Conservation (phyloP, 176 grass and related monocot species). For the Aegilops sharonensis region DNA sequence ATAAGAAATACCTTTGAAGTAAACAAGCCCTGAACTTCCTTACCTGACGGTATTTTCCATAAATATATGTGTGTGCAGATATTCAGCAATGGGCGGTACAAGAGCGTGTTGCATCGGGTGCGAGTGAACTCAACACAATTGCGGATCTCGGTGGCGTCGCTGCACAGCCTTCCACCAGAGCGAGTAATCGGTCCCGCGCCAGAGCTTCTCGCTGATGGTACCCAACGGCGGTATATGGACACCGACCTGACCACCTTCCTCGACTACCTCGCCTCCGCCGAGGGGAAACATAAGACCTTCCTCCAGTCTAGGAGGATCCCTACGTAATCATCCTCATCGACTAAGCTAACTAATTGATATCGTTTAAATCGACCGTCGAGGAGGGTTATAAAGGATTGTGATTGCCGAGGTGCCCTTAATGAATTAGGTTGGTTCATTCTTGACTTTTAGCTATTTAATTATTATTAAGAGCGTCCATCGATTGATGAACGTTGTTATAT, state of each 20-base stretch:
- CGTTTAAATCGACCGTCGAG: neutral
- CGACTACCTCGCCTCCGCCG: constrained; percentile 56
- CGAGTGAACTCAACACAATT: constrained; percentile 50
- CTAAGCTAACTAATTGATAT: too few relatives aligned
- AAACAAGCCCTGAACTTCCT: too few relatives aligned
- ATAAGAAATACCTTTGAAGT: too few relatives aligned
- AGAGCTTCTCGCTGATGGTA: constrained; percentile 33
- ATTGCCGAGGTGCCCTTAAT: neutral
- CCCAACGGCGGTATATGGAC: constrained; percentile 58
- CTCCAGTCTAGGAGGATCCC: constrained; percentile 69
- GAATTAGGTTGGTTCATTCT: neutral
- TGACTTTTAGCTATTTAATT: neutral
- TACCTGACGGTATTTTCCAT: neutral
- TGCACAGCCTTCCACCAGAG: constrained; percentile 66
- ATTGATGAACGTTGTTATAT: neutral
- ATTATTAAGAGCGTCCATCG: neutral
- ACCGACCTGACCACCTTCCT: constrained; percentile 83
- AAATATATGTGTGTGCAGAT: constrained; percentile 41
- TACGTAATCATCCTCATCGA: neutral
- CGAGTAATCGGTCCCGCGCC: constrained; percentile 46
- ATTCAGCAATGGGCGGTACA: constrained; percentile 83
- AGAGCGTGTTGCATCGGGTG: constrained; percentile 80
- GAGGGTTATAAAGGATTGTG: neutral
- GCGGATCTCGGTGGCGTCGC: constrained; percentile 75
- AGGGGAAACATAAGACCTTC: constrained; percentile 78